Evolutionary conservation across 345 rosid genomes (phyloP), one percentile per base, ranked within the genome.

Genomic region (Arabis alpina): DNA sequence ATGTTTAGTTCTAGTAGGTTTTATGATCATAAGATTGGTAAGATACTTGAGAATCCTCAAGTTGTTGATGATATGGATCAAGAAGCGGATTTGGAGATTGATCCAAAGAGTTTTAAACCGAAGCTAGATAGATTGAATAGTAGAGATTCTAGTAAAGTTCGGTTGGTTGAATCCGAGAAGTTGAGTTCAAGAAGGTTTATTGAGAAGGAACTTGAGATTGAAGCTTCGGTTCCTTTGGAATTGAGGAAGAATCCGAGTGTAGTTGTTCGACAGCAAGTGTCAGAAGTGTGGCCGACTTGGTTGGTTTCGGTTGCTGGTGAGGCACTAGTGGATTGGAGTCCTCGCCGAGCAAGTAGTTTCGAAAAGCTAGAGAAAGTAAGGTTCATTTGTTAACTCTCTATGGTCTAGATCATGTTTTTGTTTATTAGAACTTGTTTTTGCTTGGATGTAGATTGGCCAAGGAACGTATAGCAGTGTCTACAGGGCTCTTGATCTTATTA

Each of bases 391-490:
- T 53, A n/a, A 12, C 30, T 15, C 13, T 65, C 28, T 48, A 49
- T 40, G n/a, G 14, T 50, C 7, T 0, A 44, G 8, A 15, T 47
- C 32, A 12, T 55, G 8, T 32, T n/a, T 24, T 54, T 48, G 37
- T 15, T 61, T 16, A 3, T n/a, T 8, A 25, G 7, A 67, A 23
- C 24, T 1, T 61, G 19, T 23, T 51, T 57, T 14, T 54, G 14
- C 12, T 2, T 63, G 70, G 66, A 30, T 84, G 86, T 87, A 91
- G 99, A 94, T 94, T 84, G 99, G 99, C 4, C 92, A 89, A 82
- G 99, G 96, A 85, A 94, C 97, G 39, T 91, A 91, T 49, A 94
- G 97, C 64, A 89, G 80, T 42, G 99, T 94, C 42, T 94, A 89
- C 80, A 86, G 82, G 66, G 96, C 97, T 19, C 85, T 90, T 4